Percentiles rank a stretch among this genome's conserved stretches.
Evolutionary conservation across 2,329 filamentous ascomycete genomes (phyloP).

Genomic region (Colletotrichum sp.): DNA sequence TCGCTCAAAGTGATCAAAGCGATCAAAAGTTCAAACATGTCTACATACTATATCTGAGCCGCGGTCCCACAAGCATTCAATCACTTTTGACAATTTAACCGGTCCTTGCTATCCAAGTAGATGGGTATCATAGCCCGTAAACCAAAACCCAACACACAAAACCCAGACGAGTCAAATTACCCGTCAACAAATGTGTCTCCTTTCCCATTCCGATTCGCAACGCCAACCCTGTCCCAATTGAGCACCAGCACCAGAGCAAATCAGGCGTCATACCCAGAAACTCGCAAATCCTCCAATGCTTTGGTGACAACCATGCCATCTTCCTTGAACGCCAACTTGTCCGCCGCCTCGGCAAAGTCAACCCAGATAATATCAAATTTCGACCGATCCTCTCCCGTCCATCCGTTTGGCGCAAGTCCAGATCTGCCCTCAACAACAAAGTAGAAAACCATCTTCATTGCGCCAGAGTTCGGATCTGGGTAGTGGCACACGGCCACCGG

Average conservation of each 20-base stretch:
- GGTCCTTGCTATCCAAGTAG: background rate
- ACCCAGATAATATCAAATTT: slow-evolving; percentile 35
- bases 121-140: background rate
- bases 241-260: background rate
- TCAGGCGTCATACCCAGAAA: slow-evolving; percentile 29
- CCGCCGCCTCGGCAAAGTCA: slow-evolving; percentile 24
- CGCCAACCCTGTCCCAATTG: background rate
- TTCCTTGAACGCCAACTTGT: slow-evolving; percentile 25
- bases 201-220: background rate
- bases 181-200: background rate
- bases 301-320: slow-evolving; percentile 31
- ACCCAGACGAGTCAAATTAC: background rate
- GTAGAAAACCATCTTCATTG: slow-evolving; percentile 45
- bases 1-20: background rate
- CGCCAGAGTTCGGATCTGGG: slow-evolving; percentile 28
- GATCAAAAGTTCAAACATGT: background rate
- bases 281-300: slow-evolving; percentile 29
- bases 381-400: slow-evolving; percentile 18
- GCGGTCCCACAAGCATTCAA: background rate
- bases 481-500: background rate
- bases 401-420: slow-evolving; percentile 7
- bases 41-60: background rate
- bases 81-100: background rate
- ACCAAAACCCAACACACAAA: background rate
- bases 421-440: slow-evolving; percentile 40